Conservation (phyloP, 2,329 filamentous ascomycete genomes). For the Cytospora leucostoma region DNA sequence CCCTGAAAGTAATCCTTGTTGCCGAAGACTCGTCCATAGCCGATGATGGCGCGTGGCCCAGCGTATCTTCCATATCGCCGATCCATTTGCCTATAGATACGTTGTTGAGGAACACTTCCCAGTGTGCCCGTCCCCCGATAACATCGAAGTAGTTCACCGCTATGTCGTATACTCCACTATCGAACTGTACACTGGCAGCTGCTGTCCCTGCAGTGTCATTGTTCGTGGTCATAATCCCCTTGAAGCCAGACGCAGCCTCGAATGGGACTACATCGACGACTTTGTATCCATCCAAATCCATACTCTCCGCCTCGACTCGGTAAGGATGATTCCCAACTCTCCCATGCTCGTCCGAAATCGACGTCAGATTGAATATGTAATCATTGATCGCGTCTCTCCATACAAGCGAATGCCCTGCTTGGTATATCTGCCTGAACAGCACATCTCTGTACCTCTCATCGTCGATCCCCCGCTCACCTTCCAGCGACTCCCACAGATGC, state of each 20-base stretch:
- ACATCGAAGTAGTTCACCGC: conserved; percentile 69
- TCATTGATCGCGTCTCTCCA: conserved; percentile 69
- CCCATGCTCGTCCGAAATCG: conserved; percentile 56
- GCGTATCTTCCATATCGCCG: conserved; percentile 58
- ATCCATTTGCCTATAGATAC: conserved; percentile 57
- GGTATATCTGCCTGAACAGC: conserved; percentile 61
- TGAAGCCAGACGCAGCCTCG: conserved; percentile 58
- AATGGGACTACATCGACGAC: conserved; percentile 56
- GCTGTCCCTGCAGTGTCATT: conserved; percentile 55
- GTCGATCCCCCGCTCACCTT: conserved; percentile 54
- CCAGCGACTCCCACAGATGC: conserved; percentile 53
- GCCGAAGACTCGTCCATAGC: conserved; percentile 69
- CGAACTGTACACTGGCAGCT: conserved; percentile 46
- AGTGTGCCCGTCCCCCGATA: conserved; percentile 58
- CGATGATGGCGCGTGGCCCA: conserved; percentile 60
- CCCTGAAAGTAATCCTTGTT: conserved; percentile 59
- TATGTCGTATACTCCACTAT: conserved; percentile 60
- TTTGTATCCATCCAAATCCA: conserved; percentile 61
- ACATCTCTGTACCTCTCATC: conserved; percentile 59
- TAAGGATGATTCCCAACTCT: conserved; percentile 64
- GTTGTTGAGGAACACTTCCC: conserved; percentile 56
- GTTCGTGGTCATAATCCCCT: conserved; percentile 55
- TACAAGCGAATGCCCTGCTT: conserved; percentile 69
- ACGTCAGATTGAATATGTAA: conserved; percentile 63
- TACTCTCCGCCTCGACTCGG: conserved; percentile 69